phyloP scores from a whole-genome alignment of 495 filamentous ascomycete species.

The Penicillium soppii region DNA sequence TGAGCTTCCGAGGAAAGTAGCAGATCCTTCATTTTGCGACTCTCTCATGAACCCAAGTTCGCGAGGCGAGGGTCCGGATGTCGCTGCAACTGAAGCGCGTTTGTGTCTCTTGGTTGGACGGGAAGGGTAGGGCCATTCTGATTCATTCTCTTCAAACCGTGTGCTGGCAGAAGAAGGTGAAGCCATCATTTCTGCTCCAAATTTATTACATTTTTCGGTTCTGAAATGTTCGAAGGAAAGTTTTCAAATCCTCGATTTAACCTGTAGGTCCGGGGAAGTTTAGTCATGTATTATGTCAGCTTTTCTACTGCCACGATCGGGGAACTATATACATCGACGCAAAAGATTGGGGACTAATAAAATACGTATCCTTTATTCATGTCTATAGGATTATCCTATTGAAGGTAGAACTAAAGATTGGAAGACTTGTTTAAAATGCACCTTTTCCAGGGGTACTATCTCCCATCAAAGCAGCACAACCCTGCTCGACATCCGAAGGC shows the following conservation, averaged over 20 bases:
- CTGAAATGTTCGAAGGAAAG: neutral
- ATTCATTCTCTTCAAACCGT: conserved; percentile 15
- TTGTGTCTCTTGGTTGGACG: conserved; percentile 31
- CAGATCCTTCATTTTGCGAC: conserved; percentile 31
- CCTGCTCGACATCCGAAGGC: neutral
- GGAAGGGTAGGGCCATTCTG: conserved; percentile 19
- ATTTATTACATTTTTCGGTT: conserved; percentile 1
- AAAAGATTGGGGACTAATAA: too few relatives aligned
- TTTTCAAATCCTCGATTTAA: too few relatives aligned
- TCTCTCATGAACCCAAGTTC: conserved; percentile 44
- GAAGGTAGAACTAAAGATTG: too few relatives aligned
- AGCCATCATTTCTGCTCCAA: conserved; percentile 8
- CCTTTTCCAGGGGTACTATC: conserved; percentile 1
- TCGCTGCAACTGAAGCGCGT: conserved; percentile 21
- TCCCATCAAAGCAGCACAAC: conserved; percentile 2
- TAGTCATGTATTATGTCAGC: conserved; percentile 1
- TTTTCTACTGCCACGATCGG: neutral
- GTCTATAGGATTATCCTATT: neutral
- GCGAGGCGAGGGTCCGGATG: conserved; percentile 26
- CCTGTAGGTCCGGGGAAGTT: neutral
- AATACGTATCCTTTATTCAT: too few relatives aligned
- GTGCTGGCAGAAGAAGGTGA: conserved; percentile 19
- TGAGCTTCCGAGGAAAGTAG: conserved; percentile 48
- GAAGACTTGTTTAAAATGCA: neutral
- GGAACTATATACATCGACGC: neutral